These are phyloP conservation scores for Rheum nobile DNA, from an alignment of 148 eudicot genomes.

Conservation along the genomic window DNA sequence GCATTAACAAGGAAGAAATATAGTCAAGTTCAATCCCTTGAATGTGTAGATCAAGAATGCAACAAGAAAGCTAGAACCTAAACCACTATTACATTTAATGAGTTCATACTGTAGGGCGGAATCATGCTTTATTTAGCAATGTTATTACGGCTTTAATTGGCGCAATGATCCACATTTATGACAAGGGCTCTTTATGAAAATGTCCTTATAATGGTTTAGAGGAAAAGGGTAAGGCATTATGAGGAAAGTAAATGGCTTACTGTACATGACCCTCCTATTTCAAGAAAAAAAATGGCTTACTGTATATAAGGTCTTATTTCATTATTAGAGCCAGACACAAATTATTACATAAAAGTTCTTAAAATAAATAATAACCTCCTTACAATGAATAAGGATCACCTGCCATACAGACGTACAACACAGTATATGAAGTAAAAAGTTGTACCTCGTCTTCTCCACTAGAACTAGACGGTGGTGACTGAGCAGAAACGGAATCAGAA, in stretches of 20 bases:
- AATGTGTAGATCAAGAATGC: neutral
- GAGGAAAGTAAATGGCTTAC: too few relatives aligned
- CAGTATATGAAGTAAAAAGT: neutral
- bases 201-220: neutral
- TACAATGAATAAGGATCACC: too few relatives aligned
- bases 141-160: neutral
- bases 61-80: neutral
- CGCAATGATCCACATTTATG: too few relatives aligned
- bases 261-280: too few relatives aligned
- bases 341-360: too few relatives aligned
- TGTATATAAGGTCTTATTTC: too few relatives aligned
- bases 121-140: neutral
- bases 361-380: too few relatives aligned
- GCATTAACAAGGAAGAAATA: constrained; percentile 5
- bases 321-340: too few relatives aligned
- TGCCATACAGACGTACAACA: neutral
- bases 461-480: constrained; percentile 80
- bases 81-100: neutral
- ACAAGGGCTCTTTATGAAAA: neutral
- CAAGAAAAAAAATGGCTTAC: too few relatives aligned
- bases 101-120: neutral
- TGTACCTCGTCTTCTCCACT: constrained; percentile 72
- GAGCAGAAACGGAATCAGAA: constrained; percentile 61
- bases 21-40: neutral
- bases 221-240: neutral